Evolutionary conservation across 257 asterid genomes (phyloP).

Genomic region (Solanum tarijense): DNA sequence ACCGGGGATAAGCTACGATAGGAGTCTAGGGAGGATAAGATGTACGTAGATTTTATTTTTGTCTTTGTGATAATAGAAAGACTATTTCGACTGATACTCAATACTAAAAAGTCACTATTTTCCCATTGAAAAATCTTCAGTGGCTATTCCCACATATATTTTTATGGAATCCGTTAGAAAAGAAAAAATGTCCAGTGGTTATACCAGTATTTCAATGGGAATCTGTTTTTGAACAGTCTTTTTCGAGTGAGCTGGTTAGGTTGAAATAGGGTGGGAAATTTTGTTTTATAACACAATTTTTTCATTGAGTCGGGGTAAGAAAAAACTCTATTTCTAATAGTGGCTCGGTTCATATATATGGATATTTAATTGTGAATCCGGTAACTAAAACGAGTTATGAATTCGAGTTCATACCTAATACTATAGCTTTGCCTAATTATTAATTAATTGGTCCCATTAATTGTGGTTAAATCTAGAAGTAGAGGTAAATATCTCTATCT

Average conservation of each 20-base stretch:
- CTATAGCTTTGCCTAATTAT: neutral
- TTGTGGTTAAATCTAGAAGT: neutral
- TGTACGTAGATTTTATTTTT: fast-evolving
- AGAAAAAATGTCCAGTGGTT: too few relatives aligned
- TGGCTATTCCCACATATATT: neutral
- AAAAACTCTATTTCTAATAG: neutral
- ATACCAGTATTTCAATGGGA: neutral
- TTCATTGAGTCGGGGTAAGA: neutral
- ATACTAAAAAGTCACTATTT: neutral
- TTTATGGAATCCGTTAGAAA: fast-evolving
- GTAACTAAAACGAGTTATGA: too few relatives aligned
- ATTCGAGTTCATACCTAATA: neutral
- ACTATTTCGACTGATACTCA: neutral
- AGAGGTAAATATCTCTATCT: neutral
- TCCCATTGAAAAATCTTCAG: neutral
- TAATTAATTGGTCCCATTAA: neutral
- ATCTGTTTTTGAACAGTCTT: fast-evolving
- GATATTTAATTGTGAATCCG: too few relatives aligned
- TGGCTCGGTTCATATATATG: too few relatives aligned
- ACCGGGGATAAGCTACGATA: neutral
- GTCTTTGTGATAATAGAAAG: neutral
- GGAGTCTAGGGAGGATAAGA: neutral
- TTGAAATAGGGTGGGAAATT: neutral
- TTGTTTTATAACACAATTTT: too few relatives aligned
- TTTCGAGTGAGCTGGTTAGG: neutral